phyloP scores from a whole-genome alignment of 495 filamentous ascomycete genomes.

The Tetracladium marchalianum region DNA sequence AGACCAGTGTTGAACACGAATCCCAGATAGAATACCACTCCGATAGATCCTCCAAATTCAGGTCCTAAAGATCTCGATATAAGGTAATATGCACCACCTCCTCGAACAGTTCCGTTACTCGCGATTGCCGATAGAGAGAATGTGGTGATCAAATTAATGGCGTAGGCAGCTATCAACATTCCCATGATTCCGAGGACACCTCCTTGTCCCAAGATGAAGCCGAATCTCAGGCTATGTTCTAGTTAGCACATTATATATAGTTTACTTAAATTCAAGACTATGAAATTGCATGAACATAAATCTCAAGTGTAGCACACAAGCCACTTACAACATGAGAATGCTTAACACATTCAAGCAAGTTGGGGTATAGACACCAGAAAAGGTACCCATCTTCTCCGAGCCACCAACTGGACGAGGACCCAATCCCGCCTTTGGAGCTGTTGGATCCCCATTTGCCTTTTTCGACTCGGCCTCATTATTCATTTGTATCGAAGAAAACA shows the following conservation, averaged over 20 bases:
- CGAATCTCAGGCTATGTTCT: slow-evolving; percentile 48
- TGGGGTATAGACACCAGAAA: slow-evolving; percentile 77
- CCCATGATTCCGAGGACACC: slow-evolving; percentile 71
- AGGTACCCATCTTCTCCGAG: slow-evolving; percentile 54
- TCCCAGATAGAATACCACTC: slow-evolving; percentile 80
- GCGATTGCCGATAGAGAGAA: slow-evolving; percentile 84
- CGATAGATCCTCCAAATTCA: slow-evolving; percentile 87
- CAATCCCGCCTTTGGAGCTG: slow-evolving; percentile 25
- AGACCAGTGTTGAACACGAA: slow-evolving; percentile 80
- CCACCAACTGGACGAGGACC: slow-evolving; percentile 37
- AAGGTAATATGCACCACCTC: slow-evolving; percentile 81
- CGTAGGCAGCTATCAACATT: slow-evolving; percentile 59
- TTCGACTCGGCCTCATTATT: slow-evolving; percentile 17
- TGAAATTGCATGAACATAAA: too few relatives aligned
- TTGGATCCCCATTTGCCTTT: slow-evolving; percentile 13
- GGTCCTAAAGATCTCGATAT: slow-evolving; percentile 81
- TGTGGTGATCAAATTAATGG: slow-evolving; percentile 73
- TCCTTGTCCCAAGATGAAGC: slow-evolving; percentile 64
- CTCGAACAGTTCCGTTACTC: slow-evolving; percentile 81
- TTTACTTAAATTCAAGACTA: too few relatives aligned
- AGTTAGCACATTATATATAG: too few relatives aligned
- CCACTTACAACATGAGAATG: slow-evolving; percentile 67
- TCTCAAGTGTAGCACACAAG: not conserved
- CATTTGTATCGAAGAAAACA: slow-evolving; percentile 14
- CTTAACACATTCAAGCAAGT: slow-evolving; percentile 83